Evolutionary conservation across 225 moss, liverwort and hornwort genomes (phyloP).

Genomic region (Pseudoscleropodium purum): DNA sequence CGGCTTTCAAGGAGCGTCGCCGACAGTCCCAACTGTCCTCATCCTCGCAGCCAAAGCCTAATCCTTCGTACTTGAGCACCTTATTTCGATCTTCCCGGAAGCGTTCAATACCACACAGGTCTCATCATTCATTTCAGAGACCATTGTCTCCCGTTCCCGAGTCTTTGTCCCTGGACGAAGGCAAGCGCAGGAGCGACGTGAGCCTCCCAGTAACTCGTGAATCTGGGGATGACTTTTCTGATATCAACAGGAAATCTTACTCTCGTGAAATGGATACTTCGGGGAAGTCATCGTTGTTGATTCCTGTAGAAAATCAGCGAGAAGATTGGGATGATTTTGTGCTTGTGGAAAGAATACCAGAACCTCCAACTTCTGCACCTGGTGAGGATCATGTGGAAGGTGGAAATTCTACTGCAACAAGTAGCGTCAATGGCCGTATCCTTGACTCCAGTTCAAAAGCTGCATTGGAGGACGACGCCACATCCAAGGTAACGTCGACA

Average conservation of each 20-base stretch:
- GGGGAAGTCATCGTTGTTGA: background rate
- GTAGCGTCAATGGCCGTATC: conserved; percentile 3
- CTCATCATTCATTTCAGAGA: conserved; percentile 17
- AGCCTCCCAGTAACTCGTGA: background rate
- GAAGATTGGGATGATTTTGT: conserved; percentile 17
- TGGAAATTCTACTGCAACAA: background rate
- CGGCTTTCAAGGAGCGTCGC: conserved; percentile 34
- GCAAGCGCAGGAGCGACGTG: conserved; percentile 6
- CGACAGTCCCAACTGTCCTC: background rate
- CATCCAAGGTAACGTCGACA: background rate
- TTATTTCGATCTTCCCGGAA: conserved; percentile 32
- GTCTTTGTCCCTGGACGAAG: conserved; percentile 18
- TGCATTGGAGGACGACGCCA: conserved; percentile 13
- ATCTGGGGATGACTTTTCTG: background rate
- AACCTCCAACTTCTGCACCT: background rate
- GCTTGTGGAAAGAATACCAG: background rate
- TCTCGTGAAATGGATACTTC: background rate
- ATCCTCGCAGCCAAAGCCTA: background rate
- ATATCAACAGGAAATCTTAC: background rate
- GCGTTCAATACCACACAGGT: conserved; percentile 5
- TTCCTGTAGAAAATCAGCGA: background rate
- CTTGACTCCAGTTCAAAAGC: background rate
- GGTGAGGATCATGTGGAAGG: background rate
- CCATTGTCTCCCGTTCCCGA: conserved; percentile 40
- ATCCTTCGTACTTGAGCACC: conserved; percentile 8